Evolutionary conservation across 805 yeast genomes (phyloP), one percentile per base, ranked within the genome.

Genomic region (Saturnispora besseyi): DNA sequence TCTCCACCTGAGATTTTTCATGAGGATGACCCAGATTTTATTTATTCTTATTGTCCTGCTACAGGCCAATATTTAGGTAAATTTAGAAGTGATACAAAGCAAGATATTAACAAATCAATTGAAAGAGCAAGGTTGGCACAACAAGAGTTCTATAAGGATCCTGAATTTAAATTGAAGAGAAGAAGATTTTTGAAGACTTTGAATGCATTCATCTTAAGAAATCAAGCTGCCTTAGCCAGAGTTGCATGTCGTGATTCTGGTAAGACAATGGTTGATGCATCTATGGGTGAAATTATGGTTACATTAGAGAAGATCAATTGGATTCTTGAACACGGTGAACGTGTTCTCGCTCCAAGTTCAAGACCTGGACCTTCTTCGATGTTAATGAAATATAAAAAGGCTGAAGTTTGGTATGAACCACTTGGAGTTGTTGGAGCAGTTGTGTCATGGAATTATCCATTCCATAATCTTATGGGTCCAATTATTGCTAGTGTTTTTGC

Each of bases 211-310:
- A 78, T 93, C 49, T 64, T 85, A 47, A 82, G 81, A 45, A 82
- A 93, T 64, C 99, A 93, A 65, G 90, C 84, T 50, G 79, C 81
- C 46, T 78, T 93, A 44, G 96, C 96, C 3, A 74, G 95, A 44
- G 84, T 93, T 8, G 97, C 98, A 0, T 93, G 98, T 64, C 75
- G 99, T 56, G 99, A 93, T 62, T 84, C 96, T 18, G 99, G 99
- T 30, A 93, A 93, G 64, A 90, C 98, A 1, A 83, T 86, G 82
- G 71, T 93, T 40, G 98, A 93, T 69, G 98, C 98, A 3, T 82
- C 93, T 44, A 84, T 87, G 89, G 97, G 97, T 46, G 96, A 91
- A 67, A 87, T 93, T 44, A 76, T 93, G 79, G 98, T 90, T 13
- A 91, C 99, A 0, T 72, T 91, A 52, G 99, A 93, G 63, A 93